Base-by-base conservation (phyloP, 2,329 filamentous ascomycete species). In the Paecilomyces sp. region DNA sequence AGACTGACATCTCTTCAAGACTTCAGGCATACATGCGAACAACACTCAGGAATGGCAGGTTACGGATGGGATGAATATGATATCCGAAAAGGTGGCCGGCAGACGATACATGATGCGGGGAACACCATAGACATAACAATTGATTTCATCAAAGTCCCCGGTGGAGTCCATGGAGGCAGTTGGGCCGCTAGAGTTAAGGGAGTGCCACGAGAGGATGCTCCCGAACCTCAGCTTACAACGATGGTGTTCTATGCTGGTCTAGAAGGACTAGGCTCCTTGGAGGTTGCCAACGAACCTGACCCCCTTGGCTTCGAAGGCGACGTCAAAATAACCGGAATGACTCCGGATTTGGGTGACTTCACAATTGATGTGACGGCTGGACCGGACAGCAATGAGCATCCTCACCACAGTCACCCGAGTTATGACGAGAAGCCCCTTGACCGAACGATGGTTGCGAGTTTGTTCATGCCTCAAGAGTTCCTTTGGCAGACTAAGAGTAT, bases 61-160 rank as follows among this genome's bases (percentile, higher is more conserved):
- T 99, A 99, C 74, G 94, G 94, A 63, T 99, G 94, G 94, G 92
- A 97, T 69, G 91, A 96, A 73, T 99, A 95, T 74, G 94, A 99
- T 75, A 88, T 92, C 24, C 84, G 94, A 60, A 88, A 83, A 59
- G 94, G 94, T 63, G 94, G 94, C 59, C 82, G 90, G 24, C 91
- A 99, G 76, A 90, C 89, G 0, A 93, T 99, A 61, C 91, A 95
- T 71, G 94, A 99, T 74, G 87, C 88, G 58, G 88, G 85, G 55
- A 99, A 99, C 76, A 85, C 84, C 60, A 83, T 99, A 65, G 92
- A 97, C 76, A 84, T 99, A 63, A 95, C 90, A 8, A 97, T 93
- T 52, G 90, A 91, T 57, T 97, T 97, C 75, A 86, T 97, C 70
- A 99, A 97, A 77, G 83, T 96, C 36, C 90, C 92, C 1, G 92